These are phyloP conservation scores for Verbascum thapsus DNA, from an alignment of 257 asterid genomes.

Conservation along the genomic window DNA sequence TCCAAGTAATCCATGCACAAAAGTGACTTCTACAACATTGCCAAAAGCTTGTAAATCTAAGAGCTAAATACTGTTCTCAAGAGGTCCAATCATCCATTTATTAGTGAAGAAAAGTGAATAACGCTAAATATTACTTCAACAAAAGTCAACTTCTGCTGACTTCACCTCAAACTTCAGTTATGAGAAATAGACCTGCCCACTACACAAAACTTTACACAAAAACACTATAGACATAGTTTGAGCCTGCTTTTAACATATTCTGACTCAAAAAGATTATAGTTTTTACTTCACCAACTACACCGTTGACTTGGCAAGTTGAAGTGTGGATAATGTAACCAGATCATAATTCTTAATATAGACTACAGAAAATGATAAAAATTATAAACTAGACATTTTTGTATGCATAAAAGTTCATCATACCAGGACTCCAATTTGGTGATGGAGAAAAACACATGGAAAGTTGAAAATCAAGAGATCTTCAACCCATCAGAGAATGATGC, in stretches of 20 bases:
- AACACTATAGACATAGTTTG: too few relatives aligned
- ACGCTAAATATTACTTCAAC: not conserved
- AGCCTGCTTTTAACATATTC: too few relatives aligned
- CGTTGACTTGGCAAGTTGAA: too few relatives aligned
- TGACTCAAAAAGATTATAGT: too few relatives aligned
- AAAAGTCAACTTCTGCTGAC: too few relatives aligned
- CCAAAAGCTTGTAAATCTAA: not conserved
- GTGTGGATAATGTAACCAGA: too few relatives aligned
- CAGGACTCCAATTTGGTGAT: not conserved
- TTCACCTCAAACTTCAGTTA: too few relatives aligned
- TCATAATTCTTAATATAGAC: too few relatives aligned
- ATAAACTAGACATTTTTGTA: not conserved
- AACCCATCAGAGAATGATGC: not conserved
- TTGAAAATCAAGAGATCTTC: not conserved
- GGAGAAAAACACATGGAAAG: not conserved
- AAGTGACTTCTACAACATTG: conserved; percentile 5
- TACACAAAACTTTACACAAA: too few relatives aligned
- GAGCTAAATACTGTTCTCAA: not conserved
- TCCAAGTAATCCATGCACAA: conserved; percentile 1
- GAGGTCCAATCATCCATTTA: not conserved
- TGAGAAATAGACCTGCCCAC: too few relatives aligned
- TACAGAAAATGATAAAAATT: not conserved
- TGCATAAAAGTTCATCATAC: not conserved
- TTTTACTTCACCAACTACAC: too few relatives aligned
- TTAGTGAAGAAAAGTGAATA: not conserved